Evolutionary conservation across 441 rosid genomes (phyloP), one percentile per base, ranked within the genome.

Genomic region (Pelargonium fulgidum): DNA sequence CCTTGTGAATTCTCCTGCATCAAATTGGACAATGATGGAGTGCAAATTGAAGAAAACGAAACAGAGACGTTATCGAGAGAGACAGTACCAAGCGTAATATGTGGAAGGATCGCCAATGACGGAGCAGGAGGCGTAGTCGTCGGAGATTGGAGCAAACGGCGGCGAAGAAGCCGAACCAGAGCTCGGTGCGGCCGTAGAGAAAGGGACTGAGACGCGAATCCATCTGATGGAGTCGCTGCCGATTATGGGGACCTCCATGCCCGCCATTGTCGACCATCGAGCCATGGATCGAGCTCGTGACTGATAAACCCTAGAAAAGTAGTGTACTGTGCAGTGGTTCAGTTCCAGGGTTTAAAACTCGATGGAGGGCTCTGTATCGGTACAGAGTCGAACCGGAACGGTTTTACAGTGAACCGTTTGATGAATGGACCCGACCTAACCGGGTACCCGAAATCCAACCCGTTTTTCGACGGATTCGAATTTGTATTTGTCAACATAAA

Each of bases 161-260:
- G 14, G 50, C 11, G 71, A 9, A 14, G 76, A 10, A 65, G 67
- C 22, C 20, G 62, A 20, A 8, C 10, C 10, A 39, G 44, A 39
- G 44, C 44, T 7, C 63, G 45, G 42, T 59, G 69, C 6, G 7
- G 76, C 17, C 19, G 68, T 65, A 70, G 80, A 61, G 16, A 78
- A 47, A 48, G 86, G 84, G 26, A 92, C 74, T 4, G 88, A 71
- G 58, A 92, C 71, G 8, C 86, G 88, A 36, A 85, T 61, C 95
- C 94, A 92, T 64, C 80, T 85, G 73, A 92, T 68, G 68, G 87
- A 75, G 77, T 84, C 91, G 73, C 83, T 81, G 72, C 93, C 93
- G 67, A 75, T 63, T 64, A 88, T 72, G 9, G 95, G 97, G 66
- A 92, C 93, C 68, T 90, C 98, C 81, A 77, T 78, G 16, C 99